Percentiles rank a stretch among this genome's conserved stretches.
Evolutionary conservation across 106 monocot species (phyloP).

Genomic region (Dendrobium officinale): DNA sequence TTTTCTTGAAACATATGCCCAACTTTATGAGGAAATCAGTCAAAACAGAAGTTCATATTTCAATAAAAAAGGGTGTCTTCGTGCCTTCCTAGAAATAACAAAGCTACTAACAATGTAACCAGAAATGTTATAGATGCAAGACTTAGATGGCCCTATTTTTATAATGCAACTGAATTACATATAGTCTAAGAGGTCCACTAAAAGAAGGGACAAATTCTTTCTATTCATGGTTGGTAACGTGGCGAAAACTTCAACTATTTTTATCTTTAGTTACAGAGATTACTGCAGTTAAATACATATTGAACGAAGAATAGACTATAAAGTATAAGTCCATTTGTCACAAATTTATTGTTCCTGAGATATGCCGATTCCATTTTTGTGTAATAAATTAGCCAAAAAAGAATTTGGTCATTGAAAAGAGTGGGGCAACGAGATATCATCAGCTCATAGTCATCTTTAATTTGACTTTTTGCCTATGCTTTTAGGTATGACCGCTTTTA

Average conservation of each 20-base stretch:
- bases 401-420: not conserved
- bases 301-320: not conserved
- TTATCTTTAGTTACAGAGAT: not conserved
- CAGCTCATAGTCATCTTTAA: not conserved
- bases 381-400: not conserved
- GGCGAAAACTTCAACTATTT: not conserved
- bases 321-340: not conserved
- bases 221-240: not conserved
- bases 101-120: no score
- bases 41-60: no score
- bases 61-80: no score
- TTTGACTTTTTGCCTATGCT: not conserved
- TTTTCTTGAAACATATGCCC: no score
- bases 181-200: not conserved
- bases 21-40: no score
- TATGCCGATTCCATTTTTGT: not conserved
- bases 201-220: not conserved
- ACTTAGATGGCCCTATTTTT: not conserved
- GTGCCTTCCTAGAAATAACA: no score
- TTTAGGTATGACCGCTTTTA: not conserved
- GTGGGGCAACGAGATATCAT: not conserved
- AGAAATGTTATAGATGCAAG: not conserved
- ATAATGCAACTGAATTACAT: not conserved
- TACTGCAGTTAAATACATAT: not conserved
- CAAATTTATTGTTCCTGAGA: not conserved